Conservation (phyloP, 257 asterid species). For the Phtheirospermum japonicum region DNA sequence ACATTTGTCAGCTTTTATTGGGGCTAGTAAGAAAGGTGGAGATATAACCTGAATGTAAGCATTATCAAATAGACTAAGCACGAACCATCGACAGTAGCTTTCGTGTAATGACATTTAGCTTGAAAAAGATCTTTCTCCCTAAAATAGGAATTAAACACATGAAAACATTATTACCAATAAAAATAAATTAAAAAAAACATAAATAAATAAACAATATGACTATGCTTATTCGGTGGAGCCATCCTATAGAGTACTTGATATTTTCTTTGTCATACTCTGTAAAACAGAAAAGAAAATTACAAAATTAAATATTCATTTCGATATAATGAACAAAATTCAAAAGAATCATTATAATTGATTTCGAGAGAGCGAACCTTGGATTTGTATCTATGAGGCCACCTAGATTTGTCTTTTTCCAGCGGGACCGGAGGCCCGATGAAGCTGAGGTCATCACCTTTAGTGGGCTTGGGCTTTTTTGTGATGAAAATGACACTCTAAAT, state of each 20-base stretch:
- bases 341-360: background rate
- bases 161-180: background rate
- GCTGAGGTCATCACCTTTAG: no score
- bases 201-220: background rate
- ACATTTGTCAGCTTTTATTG: no score
- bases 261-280: slow-evolving; percentile 13
- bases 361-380: slow-evolving; percentile 25
- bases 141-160: background rate
- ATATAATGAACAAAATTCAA: background rate
- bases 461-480: slow-evolving; percentile 19
- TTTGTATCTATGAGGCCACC: slow-evolving; percentile 37
- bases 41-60: slow-evolving; percentile 28
- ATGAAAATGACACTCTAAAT: slow-evolving; percentile 7
- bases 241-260: slow-evolving; percentile 24
- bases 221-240: slow-evolving; percentile 36
- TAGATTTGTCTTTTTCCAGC: slow-evolving; percentile 21
- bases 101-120: no score
- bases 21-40: no score
- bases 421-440: slow-evolving; percentile 24
- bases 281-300: no score
- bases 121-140: no score
- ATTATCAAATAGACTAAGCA: no score
- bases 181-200: background rate
- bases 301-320: no score
- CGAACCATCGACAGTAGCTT: no score